Conservation (phyloP, 139 green algal genomes). For the Parachlorella kessleri region DNA sequence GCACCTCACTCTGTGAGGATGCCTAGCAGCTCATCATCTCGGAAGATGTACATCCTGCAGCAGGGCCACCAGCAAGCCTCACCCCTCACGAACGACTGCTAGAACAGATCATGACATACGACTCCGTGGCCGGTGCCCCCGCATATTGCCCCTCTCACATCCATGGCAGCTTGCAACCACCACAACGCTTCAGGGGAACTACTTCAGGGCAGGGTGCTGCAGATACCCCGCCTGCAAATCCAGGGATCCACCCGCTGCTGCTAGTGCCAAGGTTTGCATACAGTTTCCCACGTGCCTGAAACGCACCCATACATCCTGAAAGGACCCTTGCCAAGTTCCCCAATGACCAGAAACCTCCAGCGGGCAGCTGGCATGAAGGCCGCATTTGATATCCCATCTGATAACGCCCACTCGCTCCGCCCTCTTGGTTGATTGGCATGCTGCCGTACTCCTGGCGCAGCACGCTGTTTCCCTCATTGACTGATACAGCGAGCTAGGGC, state of each 20-base stretch:
- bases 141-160: no score
- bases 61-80: neutral
- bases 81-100: neutral
- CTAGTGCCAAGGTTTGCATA: no score
- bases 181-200: neutral
- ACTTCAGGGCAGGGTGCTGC: neutral
- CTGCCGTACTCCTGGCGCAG: neutral
- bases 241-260: no score
- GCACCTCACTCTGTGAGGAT: slow-evolving; percentile 44
- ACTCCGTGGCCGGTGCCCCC: no score
- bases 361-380: neutral
- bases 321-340: no score
- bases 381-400: neutral
- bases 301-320: no score
- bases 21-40: slow-evolving; percentile 53
- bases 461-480: neutral
- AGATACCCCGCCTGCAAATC: neutral
- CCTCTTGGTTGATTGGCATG: neutral
- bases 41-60: slow-evolving; percentile 26
- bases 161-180: neutral
- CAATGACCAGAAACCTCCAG: neutral
- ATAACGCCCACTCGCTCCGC: neutral
- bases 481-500: neutral
- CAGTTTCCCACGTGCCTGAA: no score
- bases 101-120: neutral